A percentile compares a stretch with the other conserved stretches of the same genome.
Evolutionary conservation across 352 stramenopile species (phyloP).

Genomic region (Peronospora belbahrii): DNA sequence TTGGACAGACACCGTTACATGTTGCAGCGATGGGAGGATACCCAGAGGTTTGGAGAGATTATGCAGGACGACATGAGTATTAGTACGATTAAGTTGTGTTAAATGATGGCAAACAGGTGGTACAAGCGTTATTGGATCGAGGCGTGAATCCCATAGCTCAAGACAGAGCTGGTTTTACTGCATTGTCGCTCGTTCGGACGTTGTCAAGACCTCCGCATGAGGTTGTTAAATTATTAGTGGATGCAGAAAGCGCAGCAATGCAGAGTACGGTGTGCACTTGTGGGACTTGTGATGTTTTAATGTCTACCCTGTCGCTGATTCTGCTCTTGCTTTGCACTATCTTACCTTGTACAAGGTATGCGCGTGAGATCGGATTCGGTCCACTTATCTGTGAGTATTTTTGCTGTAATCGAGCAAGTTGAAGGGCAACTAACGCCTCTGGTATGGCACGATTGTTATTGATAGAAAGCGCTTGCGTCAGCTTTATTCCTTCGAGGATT

Average conservation of each 20-base stretch:
- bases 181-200: constrained; percentile 59
- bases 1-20: constrained; percentile 68
- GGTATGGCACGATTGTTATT: background rate
- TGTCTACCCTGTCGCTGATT: too few relatives aligned
- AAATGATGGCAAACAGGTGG: constrained; percentile 21
- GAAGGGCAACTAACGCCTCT: background rate
- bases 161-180: constrained; percentile 56
- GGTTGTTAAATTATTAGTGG: constrained; percentile 51
- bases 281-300: too few relatives aligned
- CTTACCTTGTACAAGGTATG: constrained; percentile 9
- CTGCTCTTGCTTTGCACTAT: background rate
- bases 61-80: background rate
- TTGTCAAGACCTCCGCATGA: constrained; percentile 52
- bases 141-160: constrained; percentile 37
- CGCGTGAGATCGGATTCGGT: constrained; percentile 14
- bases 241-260: constrained; percentile 32
- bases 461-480: constrained; percentile 41
- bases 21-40: constrained; percentile 62
- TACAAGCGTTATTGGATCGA: constrained; percentile 42
- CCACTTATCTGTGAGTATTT: constrained; percentile 16
- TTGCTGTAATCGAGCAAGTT: background rate
- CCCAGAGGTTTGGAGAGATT: constrained; percentile 27
- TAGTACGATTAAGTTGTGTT: background rate
- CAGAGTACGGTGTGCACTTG: constrained; percentile 10
- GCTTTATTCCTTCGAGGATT: constrained; percentile 35